phyloP scores from a whole-genome alignment of 768 basidiomycete species.

The Flagelloscypha sp. region DNA sequence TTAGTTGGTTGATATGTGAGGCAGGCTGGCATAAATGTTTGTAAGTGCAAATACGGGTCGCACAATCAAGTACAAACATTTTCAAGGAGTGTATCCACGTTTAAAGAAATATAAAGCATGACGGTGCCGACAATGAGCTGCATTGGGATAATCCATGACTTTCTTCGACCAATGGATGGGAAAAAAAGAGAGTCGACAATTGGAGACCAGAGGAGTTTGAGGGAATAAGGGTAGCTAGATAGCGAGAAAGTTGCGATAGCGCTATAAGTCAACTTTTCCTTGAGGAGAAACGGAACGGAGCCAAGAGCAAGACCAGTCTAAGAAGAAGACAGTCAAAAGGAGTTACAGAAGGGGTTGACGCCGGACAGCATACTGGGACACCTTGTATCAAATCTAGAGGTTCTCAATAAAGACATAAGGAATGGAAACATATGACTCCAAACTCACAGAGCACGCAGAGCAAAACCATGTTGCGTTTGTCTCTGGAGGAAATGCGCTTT shows the following conservation, averaged over 20 bases:
- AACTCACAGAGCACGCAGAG: slow-evolving; percentile 82
- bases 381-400: slow-evolving; percentile 72
- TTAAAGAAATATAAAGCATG: slow-evolving; percentile 70
- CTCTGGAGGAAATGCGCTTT: slow-evolving; percentile 58
- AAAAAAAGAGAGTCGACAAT: slow-evolving; percentile 90
- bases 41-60: slow-evolving; percentile 2
- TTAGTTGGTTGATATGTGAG: slow-evolving; percentile 69
- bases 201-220: slow-evolving; percentile 96
- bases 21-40: slow-evolving; percentile 49
- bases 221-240: slow-evolving; percentile 89
- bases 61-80: slow-evolving; percentile 41
- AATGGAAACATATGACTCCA: slow-evolving; percentile 2
- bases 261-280: slow-evolving; percentile 93
- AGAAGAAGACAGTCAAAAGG: slow-evolving; percentile 2
- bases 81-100: slow-evolving; percentile 69
- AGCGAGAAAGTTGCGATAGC: slow-evolving; percentile 92
- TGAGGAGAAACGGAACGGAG: slow-evolving; percentile 92
- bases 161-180: slow-evolving; percentile 79
- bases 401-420: slow-evolving; percentile 7
- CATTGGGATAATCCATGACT: slow-evolving; percentile 99
- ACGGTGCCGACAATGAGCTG: slow-evolving; percentile 81
- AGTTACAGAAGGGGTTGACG: slow-evolving; percentile 7
- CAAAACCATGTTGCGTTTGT: slow-evolving; percentile 78
- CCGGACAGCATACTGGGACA: slow-evolving; percentile 60
- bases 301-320: slow-evolving; percentile 89